phyloP scores from a whole-genome alignment of 2,329 filamentous ascomycete genomes.

The Microsporum audouinii region DNA sequence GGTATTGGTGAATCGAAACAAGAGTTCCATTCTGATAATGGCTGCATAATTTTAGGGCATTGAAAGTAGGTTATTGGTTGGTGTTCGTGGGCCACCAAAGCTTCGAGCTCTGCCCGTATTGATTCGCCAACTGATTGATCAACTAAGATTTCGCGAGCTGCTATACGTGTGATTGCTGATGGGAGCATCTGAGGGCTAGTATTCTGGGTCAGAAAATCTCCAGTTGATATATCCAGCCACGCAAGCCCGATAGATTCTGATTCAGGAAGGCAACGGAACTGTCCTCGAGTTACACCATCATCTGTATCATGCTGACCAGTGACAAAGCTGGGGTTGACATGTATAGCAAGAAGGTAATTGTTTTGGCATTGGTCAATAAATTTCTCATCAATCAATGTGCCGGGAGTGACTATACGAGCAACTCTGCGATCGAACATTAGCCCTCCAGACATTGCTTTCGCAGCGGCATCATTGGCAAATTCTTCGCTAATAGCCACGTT shows the following conservation, averaged over 20 bases:
- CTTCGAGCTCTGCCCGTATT: constrained; percentile 51
- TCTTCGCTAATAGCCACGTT: constrained; percentile 94
- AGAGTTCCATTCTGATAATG: constrained; percentile 55
- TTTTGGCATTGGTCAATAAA: constrained; percentile 92
- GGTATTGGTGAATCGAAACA: constrained; percentile 67
- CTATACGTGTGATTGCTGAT: constrained; percentile 72
- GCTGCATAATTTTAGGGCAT: constrained; percentile 33
- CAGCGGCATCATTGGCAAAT: constrained; percentile 61
- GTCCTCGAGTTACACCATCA: constrained; percentile 14
- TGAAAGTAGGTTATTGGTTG: constrained; percentile 64
- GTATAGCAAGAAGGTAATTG: constrained; percentile 79
- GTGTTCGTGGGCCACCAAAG: constrained; percentile 61
- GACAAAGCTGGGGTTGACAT: constrained; percentile 38
- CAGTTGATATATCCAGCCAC: constrained; percentile 92
- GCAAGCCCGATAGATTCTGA: constrained; percentile 58
- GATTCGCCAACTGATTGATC: constrained; percentile 50
- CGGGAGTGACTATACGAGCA: constrained; percentile 79
- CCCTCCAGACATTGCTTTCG: constrained; percentile 62
- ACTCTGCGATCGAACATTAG: constrained; percentile 76
- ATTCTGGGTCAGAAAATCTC: constrained; percentile 78
- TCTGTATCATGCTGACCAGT: constrained; percentile 16
- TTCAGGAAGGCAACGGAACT: constrained; percentile 23
- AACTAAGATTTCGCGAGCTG: constrained; percentile 73
- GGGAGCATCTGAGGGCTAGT: constrained; percentile 59
- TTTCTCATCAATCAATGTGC: constrained; percentile 91